Evolutionary conservation across 257 asterid species (phyloP).

Genomic region (Mitragyna speciosa): DNA sequence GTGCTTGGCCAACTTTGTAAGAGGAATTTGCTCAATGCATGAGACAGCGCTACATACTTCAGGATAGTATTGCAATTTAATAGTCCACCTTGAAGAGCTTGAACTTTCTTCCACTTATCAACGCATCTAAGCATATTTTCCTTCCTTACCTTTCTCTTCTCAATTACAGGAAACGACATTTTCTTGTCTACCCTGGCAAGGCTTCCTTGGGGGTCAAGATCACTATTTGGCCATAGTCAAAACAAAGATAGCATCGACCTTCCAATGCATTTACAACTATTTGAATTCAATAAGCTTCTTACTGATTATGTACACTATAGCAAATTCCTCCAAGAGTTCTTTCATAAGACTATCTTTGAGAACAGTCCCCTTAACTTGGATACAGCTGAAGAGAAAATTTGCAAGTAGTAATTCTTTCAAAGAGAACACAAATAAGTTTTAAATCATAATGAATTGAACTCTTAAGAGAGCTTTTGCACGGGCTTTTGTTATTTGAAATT

Average conservation of each 20-base stretch:
- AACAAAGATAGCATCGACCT: slow-evolving; percentile 32
- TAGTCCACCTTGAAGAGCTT: background rate
- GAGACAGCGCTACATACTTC: too few species aligned
- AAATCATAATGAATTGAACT: too few species aligned
- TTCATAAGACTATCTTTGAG: background rate
- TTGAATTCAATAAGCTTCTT: slow-evolving; percentile 56
- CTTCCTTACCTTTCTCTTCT: background rate
- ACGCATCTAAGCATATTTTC: background rate
- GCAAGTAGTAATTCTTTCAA: too few species aligned
- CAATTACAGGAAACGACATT: slow-evolving; percentile 58
- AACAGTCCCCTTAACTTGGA: background rate
- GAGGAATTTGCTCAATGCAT: background rate
- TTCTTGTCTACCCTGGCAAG: slow-evolving; percentile 59
- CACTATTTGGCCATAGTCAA: slow-evolving; percentile 34
- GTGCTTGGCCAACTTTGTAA: background rate
- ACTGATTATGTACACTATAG: background rate
- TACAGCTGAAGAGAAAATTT: too few species aligned
- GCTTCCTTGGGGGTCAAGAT: slow-evolving; percentile 70
- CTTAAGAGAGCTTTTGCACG: too few species aligned
- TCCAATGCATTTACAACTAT: slow-evolving; percentile 53
- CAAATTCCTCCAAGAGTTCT: too few species aligned
- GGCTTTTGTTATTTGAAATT: too few species aligned
- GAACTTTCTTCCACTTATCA: background rate
- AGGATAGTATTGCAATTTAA: too few species aligned
- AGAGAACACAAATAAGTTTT: too few species aligned